A percentile compares a stretch with the other conserved stretches of the same genome.
phyloP scores from a whole-genome alignment of 2,329 filamentous ascomycete genomes.

The Fusarium drepaniforme region DNA sequence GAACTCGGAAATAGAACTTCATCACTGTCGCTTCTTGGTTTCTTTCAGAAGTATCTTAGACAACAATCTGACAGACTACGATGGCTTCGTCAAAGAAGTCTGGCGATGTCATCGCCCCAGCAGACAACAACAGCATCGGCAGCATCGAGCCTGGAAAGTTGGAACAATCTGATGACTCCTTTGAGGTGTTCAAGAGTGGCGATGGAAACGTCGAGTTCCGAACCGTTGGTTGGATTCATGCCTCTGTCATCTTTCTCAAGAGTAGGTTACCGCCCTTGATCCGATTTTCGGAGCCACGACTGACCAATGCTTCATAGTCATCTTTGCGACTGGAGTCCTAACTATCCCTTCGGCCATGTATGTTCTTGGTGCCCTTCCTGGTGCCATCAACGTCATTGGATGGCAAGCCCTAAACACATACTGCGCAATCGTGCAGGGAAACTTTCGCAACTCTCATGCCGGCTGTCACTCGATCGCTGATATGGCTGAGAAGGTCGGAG shows the following conservation, averaged over 20 bases:
- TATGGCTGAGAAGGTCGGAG: constrained; percentile 69
- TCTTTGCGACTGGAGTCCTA: constrained; percentile 58
- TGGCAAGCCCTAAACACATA: constrained; percentile 57
- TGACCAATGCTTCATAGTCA: constrained; percentile 43
- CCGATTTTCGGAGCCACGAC: neutral
- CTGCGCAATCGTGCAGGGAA: constrained; percentile 54
- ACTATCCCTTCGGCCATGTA: constrained; percentile 58
- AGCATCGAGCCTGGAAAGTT: constrained; percentile 37
- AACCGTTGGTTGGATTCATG: constrained; percentile 61
- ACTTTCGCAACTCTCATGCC: constrained; percentile 54
- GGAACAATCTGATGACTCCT: constrained; percentile 41
- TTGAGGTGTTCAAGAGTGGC: constrained; percentile 60
- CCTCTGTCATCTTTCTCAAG: constrained; percentile 61
- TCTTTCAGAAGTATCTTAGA: neutral
- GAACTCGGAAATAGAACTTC: neutral
- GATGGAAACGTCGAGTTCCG: constrained; percentile 59
- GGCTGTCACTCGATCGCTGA: constrained; percentile 51
- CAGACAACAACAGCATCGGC: constrained; percentile 17
- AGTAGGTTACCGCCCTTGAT: constrained; percentile 34
- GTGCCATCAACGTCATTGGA: constrained; percentile 56
- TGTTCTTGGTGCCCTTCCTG: constrained; percentile 56
- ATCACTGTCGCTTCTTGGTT: neutral
- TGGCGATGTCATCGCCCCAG: constrained; percentile 20
- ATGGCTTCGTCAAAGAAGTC: constrained; percentile 18
- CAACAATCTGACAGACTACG: neutral